Base-by-base conservation (phyloP, 805 yeast species). In the Cyberlindnera mycetangii region DNA sequence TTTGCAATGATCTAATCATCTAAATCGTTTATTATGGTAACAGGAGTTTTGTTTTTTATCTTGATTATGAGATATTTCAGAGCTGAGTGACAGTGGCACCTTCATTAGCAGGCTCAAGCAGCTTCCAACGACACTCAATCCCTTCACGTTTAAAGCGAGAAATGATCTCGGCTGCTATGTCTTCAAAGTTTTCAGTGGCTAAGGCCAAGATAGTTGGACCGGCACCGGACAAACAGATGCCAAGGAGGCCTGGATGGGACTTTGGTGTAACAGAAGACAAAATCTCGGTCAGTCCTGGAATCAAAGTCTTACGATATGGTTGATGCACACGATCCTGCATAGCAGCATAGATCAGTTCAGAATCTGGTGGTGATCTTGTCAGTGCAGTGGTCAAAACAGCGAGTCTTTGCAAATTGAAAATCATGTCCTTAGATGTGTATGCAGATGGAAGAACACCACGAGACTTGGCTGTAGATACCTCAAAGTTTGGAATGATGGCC, bases 291-390 rank as follows among this genome's bases (percentile, higher is more conserved):
- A 93, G 75, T 0, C 98, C 99, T 5, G 99, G 99, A 46, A 93
- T 88, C 55, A 92, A 75, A 12, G 83, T 81, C 60, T 89, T 82
- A 61, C 99, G 79, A 75, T 92, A 93, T n/a, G 97, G 97, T 66
- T 93, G 99, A 68, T 93, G 99, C 32, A 93, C 78, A 60, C 85
- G 83, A 66, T 93, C 99, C 69, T 89, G 96, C 98, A 93, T 93
- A 15, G 98, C 88, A 49, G 92, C 85, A 66, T 85, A 89, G 54
- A 93, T 89, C 53, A 90, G 72, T 47, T 81, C 81, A 24, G 95
- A 77, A 60, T 86, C 81, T 32, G 96, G 96, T 18, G 89, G 85
- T 10, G 80, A 79, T 57, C 81, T 76, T n/a, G 95, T 85, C 59
- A 93, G 78, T 0, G 97, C 96, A 6, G 93, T 83, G 22, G 98